Base-by-base conservation (phyloP, 306 rosid genomes). In the Neltuma alba region DNA sequence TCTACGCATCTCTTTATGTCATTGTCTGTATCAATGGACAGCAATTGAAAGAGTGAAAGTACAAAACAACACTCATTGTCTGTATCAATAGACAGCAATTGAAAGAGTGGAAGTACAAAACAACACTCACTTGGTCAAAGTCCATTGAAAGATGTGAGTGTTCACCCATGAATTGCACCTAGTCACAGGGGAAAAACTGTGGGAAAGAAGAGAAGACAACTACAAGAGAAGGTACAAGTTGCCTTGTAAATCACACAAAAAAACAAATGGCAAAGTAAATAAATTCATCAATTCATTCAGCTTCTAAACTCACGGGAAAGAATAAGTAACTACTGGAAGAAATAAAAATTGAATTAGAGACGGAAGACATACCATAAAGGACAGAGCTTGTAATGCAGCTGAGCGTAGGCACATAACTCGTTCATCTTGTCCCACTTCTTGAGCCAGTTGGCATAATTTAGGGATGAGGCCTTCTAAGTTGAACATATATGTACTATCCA, bases 121-220 rank as follows among this genome's bases (percentile, higher is more conserved):
- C 63, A 77, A 72, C 41, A 83, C 97, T 91, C 89, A 92, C 97
- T 50, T 86, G 82, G 82, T 95, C 97, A 58, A 93, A 89, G 81
- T 91, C 93, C 99, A 92, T 85, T 37, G 94, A 90, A 76, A 90
- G 89, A 80, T 95, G 97, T 64, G 98, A 93, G 47, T 95, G 97
- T 87, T 92, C 96, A 33, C 97, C 93, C 99, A 95, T 95, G 93
- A 95, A 95, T 76, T 68, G 82, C 76, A 95, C 92, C 99, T 95
- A 61, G 60, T 75, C 79, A 85, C 75, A 62, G 70, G 42, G 77
- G 78, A 78, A 50, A 65, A 52, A 14, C 11, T 12, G 30, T 40
- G 69, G 50, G 6, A 55, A 77, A 74, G 55, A 74, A 67, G 6
- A 71, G 72, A 69, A 71, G 54, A 66, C 41, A 79, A 81, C 67